phyloP scores from a whole-genome alignment of 768 basidiomycete species.

The Pleurotus ostreatus region DNA sequence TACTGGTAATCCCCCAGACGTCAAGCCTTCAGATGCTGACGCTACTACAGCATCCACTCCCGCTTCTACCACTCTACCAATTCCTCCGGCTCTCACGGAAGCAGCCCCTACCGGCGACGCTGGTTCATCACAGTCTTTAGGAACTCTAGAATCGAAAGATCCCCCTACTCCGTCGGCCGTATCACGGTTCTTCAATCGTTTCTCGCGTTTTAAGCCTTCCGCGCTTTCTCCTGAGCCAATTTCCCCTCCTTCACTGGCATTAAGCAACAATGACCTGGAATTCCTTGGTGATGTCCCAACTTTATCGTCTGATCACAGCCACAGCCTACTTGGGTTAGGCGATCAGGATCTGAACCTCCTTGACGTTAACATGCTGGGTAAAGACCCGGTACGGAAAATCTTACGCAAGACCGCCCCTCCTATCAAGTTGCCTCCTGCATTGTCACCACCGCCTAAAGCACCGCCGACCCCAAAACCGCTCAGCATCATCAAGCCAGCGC shows the following conservation, averaged over 20 bases:
- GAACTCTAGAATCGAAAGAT: conserved; percentile 10
- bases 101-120: background rate
- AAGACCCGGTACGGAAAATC: background rate
- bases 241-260: conserved; percentile 44
- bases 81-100: background rate
- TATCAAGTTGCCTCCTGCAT: conserved; percentile 42
- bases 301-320: background rate
- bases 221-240: conserved; percentile 17
- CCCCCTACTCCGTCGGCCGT: conserved; percentile 59
- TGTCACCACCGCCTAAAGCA: conserved; percentile 30
- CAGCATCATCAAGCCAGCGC: background rate
- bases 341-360: background rate
- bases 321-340: background rate
- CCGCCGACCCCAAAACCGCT: conserved; percentile 13
- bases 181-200: conserved; percentile 77
- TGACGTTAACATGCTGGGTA: background rate
- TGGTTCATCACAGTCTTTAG: conserved; percentile 12
- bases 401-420: conserved; percentile 13
- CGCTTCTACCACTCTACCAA: conserved; percentile 1
- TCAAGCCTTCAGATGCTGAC: conserved; percentile 10
- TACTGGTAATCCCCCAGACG: conserved; percentile 3
- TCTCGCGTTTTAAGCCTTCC: conserved; percentile 46
- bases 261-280: conserved; percentile 79
- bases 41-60: conserved; percentile 7
- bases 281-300: conserved; percentile 60